phyloP scores from a whole-genome alignment of 805 yeast genomes.

The Ogataea populi-albae region DNA sequence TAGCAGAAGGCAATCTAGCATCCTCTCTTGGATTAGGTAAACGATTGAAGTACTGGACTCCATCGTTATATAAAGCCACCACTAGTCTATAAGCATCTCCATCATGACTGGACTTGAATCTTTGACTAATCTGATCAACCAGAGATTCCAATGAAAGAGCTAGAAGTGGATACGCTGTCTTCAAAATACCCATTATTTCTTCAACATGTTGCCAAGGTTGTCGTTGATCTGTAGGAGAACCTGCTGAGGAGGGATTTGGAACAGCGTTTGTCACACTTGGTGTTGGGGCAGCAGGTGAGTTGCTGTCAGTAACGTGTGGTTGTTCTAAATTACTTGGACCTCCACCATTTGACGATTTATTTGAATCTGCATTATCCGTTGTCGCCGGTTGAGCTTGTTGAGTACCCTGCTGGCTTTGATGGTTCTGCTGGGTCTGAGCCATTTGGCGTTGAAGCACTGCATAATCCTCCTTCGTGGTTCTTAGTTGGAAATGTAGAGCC shows the following conservation, averaged over 20 bases:
- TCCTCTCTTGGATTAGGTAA: slow-evolving; percentile 84
- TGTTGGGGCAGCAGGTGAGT: slow-evolving; percentile 10
- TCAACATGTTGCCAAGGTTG: slow-evolving; percentile 93
- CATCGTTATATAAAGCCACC: slow-evolving; percentile 89
- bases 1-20: slow-evolving; percentile 83
- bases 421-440: slow-evolving; percentile 30
- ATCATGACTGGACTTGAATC: slow-evolving; percentile 91
- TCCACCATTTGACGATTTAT: slow-evolving; percentile 2
- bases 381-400: slow-evolving; percentile 7
- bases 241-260: slow-evolving; percentile 2
- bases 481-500: slow-evolving; percentile 90
- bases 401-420: slow-evolving; percentile 14
- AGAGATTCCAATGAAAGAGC: slow-evolving; percentile 91
- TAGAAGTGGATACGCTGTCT: slow-evolving; percentile 92
- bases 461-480: slow-evolving; percentile 94
- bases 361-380: slow-evolving; percentile 1
- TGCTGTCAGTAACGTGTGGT: slow-evolving; percentile 1
- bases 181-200: slow-evolving; percentile 90
- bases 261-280: slow-evolving; percentile 4
- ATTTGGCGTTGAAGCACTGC: slow-evolving; percentile 78
- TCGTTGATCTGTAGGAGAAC: slow-evolving; percentile 8
- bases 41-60: slow-evolving; percentile 84
- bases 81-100: slow-evolving; percentile 95
- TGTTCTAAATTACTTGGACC: slow-evolving; percentile 1
- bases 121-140: slow-evolving; percentile 91